These are phyloP conservation scores for Phycomyces nitens DNA, from an alignment of 192 early-diverging fungal species.

Conservation along the genomic window DNA sequence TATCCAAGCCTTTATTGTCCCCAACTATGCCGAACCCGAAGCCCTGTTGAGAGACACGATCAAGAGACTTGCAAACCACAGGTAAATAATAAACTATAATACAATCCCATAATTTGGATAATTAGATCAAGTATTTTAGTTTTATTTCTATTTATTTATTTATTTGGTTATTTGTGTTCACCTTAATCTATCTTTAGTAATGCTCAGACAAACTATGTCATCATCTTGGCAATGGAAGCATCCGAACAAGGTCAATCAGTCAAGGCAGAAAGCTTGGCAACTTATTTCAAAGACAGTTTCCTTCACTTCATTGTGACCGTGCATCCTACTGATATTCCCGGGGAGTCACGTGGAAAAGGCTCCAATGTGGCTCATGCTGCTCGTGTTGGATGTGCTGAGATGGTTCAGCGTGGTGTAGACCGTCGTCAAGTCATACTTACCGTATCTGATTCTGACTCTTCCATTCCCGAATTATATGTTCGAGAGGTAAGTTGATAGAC, in stretches of 20 bases:
- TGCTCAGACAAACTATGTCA: slow-evolving; percentile 47
- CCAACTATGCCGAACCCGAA: slow-evolving; percentile 69
- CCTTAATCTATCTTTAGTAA: slow-evolving; percentile 26
- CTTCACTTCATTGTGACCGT: slow-evolving; percentile 66
- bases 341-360: slow-evolving; percentile 72
- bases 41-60: slow-evolving; percentile 68
- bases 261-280: slow-evolving; percentile 56
- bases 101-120: too few relatives aligned
- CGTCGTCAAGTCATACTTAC: slow-evolving; percentile 62
- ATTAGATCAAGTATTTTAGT: slow-evolving; percentile 6
- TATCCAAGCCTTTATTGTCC: slow-evolving; percentile 69
- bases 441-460: slow-evolving; percentile 71
- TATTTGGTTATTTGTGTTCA: too few relatives aligned
- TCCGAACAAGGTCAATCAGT: slow-evolving; percentile 49
- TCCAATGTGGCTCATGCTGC: slow-evolving; percentile 70
- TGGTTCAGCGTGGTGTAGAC: slow-evolving; percentile 36
- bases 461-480: slow-evolving; percentile 72
- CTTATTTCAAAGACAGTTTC: slow-evolving; percentile 56
- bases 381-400: slow-evolving; percentile 25
- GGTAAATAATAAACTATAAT: slow-evolving; percentile 35
- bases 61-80: slow-evolving; percentile 62
- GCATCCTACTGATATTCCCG: slow-evolving; percentile 61
- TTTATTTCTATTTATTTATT: neutral
- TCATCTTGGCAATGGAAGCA: slow-evolving; percentile 77
- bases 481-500: slow-evolving; percentile 25